Percentiles rank a stretch among this genome's conserved stretches.
Conservation (phyloP, 2,329 filamentous ascomycete species). For the Endocalyx cinctus region DNA sequence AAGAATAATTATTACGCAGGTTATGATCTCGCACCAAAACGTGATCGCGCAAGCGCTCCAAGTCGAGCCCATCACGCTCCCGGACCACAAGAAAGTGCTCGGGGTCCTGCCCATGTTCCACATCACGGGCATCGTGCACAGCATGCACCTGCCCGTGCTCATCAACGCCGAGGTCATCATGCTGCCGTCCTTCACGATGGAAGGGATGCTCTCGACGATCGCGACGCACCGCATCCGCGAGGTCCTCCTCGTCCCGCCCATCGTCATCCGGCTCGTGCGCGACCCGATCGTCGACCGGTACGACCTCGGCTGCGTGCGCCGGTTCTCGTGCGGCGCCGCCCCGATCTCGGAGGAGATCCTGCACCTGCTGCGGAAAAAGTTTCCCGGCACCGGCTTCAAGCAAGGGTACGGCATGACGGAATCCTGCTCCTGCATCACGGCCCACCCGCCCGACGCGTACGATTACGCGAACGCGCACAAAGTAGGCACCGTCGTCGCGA, state of each 20-base stretch:
- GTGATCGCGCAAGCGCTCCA: conserved; percentile 59
- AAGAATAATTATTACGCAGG: too few relatives aligned
- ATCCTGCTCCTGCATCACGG: conserved; percentile 58
- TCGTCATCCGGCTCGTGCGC: conserved; percentile 56
- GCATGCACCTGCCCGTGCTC: conserved; percentile 57
- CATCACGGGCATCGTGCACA: conserved; percentile 59
- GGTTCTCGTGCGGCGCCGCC: conserved; percentile 58
- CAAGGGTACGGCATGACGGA: conserved; percentile 69
- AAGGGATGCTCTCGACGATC: conserved; percentile 49
- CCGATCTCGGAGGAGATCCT: conserved; percentile 55
- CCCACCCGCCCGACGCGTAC: conserved; percentile 52
- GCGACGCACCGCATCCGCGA: conserved; percentile 49
- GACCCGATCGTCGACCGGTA: conserved; percentile 51
- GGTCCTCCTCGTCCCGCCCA: conserved; percentile 55
- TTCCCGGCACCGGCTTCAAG: conserved; percentile 57
- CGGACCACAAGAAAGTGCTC: conserved; percentile 45
- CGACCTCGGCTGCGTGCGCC: conserved; percentile 49
- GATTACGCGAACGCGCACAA: conserved; percentile 53
- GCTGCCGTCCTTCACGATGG: conserved; percentile 60
- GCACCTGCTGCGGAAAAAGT: conserved; percentile 48
- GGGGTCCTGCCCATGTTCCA: conserved; percentile 59
- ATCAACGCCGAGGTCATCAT: conserved; percentile 64
- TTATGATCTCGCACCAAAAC: conserved; percentile 53
- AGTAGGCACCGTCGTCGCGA: conserved; percentile 52
- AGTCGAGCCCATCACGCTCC: conserved; percentile 46